Conservation (phyloP, 2,329 filamentous ascomycete species). For the Trichoderma semiorbis region DNA sequence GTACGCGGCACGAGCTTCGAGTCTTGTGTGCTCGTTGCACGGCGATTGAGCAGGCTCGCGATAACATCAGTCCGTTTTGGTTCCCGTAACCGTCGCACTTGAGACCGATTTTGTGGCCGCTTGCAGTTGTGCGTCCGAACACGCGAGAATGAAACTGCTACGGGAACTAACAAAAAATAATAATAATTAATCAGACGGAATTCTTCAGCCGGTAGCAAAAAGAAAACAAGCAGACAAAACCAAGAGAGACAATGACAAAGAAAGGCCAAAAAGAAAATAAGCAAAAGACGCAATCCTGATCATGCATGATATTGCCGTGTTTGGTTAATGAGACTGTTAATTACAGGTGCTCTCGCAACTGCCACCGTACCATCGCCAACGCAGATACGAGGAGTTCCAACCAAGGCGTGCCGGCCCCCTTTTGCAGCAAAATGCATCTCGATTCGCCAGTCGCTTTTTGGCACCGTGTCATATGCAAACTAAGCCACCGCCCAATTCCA, state of each 20-base stretch:
- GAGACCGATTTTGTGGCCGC: constrained; percentile 1
- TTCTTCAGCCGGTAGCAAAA: not conserved
- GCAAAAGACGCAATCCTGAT: not conserved
- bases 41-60: constrained; percentile 1
- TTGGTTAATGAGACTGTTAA: constrained; percentile 5
- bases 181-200: not conserved
- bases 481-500: not conserved
- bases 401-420: constrained; percentile 7
- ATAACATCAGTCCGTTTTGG: not conserved
- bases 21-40: constrained; percentile 5
- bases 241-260: not conserved
- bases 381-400: constrained; percentile 4
- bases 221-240: not conserved
- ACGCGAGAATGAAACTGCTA: not conserved
- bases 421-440: not conserved
- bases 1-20: not conserved
- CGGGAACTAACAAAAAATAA: not conserved
- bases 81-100: constrained; percentile 7
- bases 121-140: constrained; percentile 8
- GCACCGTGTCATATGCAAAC: constrained; percentile 13
- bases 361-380: not conserved
- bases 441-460: not conserved
- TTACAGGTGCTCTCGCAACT: not conserved
- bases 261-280: not conserved
- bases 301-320: constrained; percentile 5